phyloP scores from a whole-genome alignment of 2,329 filamentous ascomycete species.

The Colletotrichum simmondsii region DNA sequence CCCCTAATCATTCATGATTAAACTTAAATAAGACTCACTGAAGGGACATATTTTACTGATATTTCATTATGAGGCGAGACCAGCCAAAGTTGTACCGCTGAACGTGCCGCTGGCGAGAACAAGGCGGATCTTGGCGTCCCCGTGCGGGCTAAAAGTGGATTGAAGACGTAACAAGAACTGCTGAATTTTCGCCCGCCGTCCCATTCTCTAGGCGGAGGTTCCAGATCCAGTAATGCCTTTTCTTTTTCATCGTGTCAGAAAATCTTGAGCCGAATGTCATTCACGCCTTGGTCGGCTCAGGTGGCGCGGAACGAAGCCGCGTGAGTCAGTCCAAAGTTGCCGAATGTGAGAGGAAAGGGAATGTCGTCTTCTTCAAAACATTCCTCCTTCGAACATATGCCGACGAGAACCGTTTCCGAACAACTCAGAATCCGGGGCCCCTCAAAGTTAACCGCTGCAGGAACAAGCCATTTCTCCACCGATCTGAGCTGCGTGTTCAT shows the following conservation, averaged over 20 bases:
- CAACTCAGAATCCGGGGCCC: conserved; percentile 31
- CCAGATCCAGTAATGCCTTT: conserved; percentile 24
- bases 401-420: conserved; percentile 9
- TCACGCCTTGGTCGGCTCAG: not conserved
- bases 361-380: conserved; percentile 7
- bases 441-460: conserved; percentile 25
- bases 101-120: not conserved
- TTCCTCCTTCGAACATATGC: not conserved
- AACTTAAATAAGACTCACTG: too few relatives aligned
- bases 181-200: conserved; percentile 29
- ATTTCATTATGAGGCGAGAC: not conserved
- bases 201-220: conserved; percentile 28
- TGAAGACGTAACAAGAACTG: conserved; percentile 34
- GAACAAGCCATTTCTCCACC: conserved; percentile 26
- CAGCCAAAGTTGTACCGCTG: not conserved
- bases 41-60: not conserved
- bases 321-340: conserved; percentile 22
- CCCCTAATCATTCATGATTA: too few relatives aligned
- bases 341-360: not conserved
- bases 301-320: conserved; percentile 16
- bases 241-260: conserved; percentile 18
- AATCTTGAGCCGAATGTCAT: not conserved
- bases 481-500: conserved; percentile 6
- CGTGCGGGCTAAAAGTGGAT: conserved; percentile 33
- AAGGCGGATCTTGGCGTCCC: not conserved